These are phyloP conservation scores for Boletus calvinii DNA, from an alignment of 1,284 basidiomycete genomes.

Conservation along the genomic window DNA sequence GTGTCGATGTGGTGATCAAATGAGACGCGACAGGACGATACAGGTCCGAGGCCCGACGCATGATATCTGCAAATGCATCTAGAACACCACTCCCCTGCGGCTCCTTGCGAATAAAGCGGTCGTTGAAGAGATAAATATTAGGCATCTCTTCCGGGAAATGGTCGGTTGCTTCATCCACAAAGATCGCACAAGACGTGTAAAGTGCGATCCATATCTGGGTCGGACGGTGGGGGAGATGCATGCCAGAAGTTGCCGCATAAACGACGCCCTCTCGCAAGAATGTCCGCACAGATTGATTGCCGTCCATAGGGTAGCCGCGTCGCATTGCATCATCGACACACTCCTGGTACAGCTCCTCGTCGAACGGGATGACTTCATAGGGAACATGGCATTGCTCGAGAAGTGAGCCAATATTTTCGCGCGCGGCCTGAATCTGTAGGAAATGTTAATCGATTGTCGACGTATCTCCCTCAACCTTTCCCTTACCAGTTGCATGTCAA, in stretches of 20 bases:
- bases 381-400: constrained; percentile 18
- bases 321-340: constrained; percentile 16
- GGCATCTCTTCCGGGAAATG: constrained; percentile 19
- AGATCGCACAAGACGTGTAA: constrained; percentile 32
- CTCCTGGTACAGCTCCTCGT: constrained; percentile 18
- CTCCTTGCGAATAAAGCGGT: constrained; percentile 22
- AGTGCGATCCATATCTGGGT: constrained; percentile 32
- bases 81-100: constrained; percentile 26
- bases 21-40: constrained; percentile 22
- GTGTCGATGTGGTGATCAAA: constrained; percentile 30
- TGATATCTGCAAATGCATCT: constrained; percentile 30
- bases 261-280: constrained; percentile 18
- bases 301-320: constrained; percentile 22
- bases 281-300: constrained; percentile 14
- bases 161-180: constrained; percentile 31
- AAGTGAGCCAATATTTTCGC: constrained; percentile 18
- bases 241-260: constrained; percentile 19
- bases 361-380: constrained; percentile 17
- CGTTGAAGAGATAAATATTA: constrained; percentile 28
- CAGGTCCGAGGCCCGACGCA: constrained; percentile 20
- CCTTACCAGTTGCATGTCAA: constrained; percentile 21
- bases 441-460: background rate
- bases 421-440: constrained; percentile 12
- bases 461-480: fast-evolving
- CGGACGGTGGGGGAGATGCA: constrained; percentile 14